Evolutionary conservation across 352 stramenopile genomes (phyloP), one percentile per base, ranked within the genome.

Genomic region (Blastocystis hominis): DNA sequence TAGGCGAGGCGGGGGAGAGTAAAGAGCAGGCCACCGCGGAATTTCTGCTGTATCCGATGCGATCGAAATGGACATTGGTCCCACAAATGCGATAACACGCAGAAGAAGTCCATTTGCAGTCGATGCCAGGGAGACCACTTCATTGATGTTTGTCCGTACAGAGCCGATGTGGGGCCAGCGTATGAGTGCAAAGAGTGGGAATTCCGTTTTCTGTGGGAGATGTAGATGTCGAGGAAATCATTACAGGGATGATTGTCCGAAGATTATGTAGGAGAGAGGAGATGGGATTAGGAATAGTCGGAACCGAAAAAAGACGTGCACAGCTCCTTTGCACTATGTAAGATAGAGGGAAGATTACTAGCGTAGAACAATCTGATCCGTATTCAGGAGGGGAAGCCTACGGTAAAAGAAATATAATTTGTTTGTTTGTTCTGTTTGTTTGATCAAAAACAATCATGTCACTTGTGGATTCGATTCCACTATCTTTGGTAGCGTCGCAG

Each of bases 351-450:
- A 53, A 0, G 10, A 13, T 10, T 15, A 24, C 10, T 84, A 0
- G 68, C 13, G 56, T 84, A 84, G 72, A 68, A 61, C 46, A 30
- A 84, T 40, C 36, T 84, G 34, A 84, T 84, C 44, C 72, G 72
- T 15, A 17, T 84, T 10, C 72, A 84, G 72, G 72, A 84, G 55
- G 72, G 72, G 54, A 53, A 84, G 30, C n/a, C 9, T 7, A 47
- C 7, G 15, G 38, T 68, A 24, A 47, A 53, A 64, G 30, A 44
- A 47, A 36, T 69, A 20, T 63, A 46, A 36, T 62, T 68, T 3
- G n/a, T 54, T 13, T 84, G 72, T 84, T 84, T 84, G 72, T 84
- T 84, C 30, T 4, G 24, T 30, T 30, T 30, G 24, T 30, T 30
- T 30, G 24, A 30, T 30, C 24, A 30, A 30, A 40, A 69, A 24